Evolutionary conservation across 2,329 filamentous ascomycete genomes (phyloP).

Genomic region (Aspergillus sp.): DNA sequence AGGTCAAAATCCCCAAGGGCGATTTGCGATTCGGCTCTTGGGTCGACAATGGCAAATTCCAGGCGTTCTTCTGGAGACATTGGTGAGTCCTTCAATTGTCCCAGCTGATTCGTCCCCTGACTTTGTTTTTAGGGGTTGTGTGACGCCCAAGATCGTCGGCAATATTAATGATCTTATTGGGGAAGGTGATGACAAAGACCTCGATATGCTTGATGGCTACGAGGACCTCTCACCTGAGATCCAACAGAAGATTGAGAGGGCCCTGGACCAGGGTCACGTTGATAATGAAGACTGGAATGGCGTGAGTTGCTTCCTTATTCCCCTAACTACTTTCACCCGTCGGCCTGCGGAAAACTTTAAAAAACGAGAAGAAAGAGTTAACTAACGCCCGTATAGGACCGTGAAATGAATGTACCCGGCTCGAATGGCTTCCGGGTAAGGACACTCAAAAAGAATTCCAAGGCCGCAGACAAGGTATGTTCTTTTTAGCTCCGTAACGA

Average conservation of each 20-base stretch:
- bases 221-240: slow-evolving; percentile 70
- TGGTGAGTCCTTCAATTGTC: slow-evolving; percentile 61
- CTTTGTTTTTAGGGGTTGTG: slow-evolving; percentile 65
- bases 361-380: not conserved
- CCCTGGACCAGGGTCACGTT: slow-evolving; percentile 75
- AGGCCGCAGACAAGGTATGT: slow-evolving; percentile 22
- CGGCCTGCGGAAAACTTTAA: not conserved
- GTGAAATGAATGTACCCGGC: slow-evolving; percentile 70
- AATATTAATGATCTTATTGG: slow-evolving; percentile 57
- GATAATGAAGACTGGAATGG: slow-evolving; percentile 85
- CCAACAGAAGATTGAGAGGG: slow-evolving; percentile 71
- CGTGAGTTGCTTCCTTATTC: slow-evolving; percentile 54
- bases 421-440: slow-evolving; percentile 60
- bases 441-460: slow-evolving; percentile 20
- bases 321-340: not conserved
- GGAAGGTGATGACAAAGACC: slow-evolving; percentile 51
- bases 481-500: not conserved
- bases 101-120: not conserved
- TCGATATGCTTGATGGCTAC: slow-evolving; percentile 73
- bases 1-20: slow-evolving; percentile 73
- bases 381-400: slow-evolving; percentile 56
- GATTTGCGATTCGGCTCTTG: slow-evolving; percentile 75
- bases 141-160: slow-evolving; percentile 71
- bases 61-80: slow-evolving; percentile 76
- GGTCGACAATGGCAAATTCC: slow-evolving; percentile 62